phyloP scores from a whole-genome alignment of 495 filamentous ascomycete genomes.

The Penicillium coprophilum region DNA sequence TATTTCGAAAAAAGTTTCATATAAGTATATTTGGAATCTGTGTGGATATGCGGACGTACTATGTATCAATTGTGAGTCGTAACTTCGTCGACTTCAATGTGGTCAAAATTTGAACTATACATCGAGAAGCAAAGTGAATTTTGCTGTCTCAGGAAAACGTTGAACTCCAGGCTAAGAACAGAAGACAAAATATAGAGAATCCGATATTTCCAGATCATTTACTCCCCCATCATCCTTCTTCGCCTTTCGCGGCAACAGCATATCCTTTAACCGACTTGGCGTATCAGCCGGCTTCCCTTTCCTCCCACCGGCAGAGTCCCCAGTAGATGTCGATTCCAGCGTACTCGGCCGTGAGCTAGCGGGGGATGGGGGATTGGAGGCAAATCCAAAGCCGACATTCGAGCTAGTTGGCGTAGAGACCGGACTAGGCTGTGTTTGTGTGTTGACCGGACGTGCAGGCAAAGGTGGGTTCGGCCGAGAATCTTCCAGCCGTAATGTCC shows the following conservation, averaged over 20 bases:
- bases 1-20: constrained; percentile 3
- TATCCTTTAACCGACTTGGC: constrained; percentile 23
- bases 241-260: constrained; percentile 20
- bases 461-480: neutral
- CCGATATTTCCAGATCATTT: constrained; percentile 8
- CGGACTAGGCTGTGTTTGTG: neutral
- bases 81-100: constrained; percentile 1
- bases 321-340: constrained; percentile 10
- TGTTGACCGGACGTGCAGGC: neutral
- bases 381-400: neutral
- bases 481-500: constrained; percentile 21
- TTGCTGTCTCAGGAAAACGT: neutral
- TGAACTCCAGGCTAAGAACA: neutral
- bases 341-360: constrained; percentile 9
- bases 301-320: constrained; percentile 16
- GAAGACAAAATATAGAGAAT: constrained; percentile 4
- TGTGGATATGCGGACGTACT: neutral
- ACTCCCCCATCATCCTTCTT: constrained; percentile 21
- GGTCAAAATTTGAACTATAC: neutral
- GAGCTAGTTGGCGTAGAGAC: neutral
- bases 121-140: neutral
- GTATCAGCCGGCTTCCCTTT: constrained; percentile 20
- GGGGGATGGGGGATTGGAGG: constrained; percentile 18
- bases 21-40: neutral
- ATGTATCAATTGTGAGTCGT: constrained; percentile 2